These are phyloP conservation scores for Lentinula novae-zelandiae DNA, from an alignment of 1,284 basidiomycete genomes.

Conservation along the genomic window DNA sequence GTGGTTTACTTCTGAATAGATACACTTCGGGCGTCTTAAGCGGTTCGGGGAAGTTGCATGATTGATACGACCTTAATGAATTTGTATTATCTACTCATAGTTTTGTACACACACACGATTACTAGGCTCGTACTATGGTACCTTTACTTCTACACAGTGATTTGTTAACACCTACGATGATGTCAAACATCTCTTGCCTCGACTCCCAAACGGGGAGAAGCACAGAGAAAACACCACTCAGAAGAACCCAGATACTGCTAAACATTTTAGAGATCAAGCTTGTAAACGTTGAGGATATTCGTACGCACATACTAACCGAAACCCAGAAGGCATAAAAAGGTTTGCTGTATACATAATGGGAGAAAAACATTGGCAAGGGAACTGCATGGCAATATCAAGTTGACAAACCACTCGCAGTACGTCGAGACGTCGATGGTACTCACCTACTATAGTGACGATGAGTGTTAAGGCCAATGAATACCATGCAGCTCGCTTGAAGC, in stretches of 20 bases:
- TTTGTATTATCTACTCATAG: background rate
- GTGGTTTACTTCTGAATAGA: no score
- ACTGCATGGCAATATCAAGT: constrained; percentile 23
- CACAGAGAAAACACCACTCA: constrained; percentile 44
- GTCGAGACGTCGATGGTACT: constrained; percentile 9
- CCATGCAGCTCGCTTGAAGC: constrained; percentile 37
- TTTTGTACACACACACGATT: background rate
- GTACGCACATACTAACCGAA: constrained; percentile 40
- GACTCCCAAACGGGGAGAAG: constrained; percentile 47
- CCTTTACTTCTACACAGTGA: background rate
- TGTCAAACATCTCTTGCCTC: constrained; percentile 32
- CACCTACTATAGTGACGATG: constrained; percentile 40
- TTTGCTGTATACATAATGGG: constrained; percentile 45
- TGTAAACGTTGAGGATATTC: background rate
- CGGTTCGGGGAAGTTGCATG: no score
- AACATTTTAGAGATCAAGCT: background rate
- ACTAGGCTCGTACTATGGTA: background rate
- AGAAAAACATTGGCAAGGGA: constrained; percentile 51
- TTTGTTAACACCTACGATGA: constrained; percentile 20
- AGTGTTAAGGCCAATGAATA: constrained; percentile 36
- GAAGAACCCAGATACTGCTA: constrained; percentile 40
- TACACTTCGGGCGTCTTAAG: no score
- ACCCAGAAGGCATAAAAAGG: constrained; percentile 51
- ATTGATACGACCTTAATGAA: constrained; percentile 1
- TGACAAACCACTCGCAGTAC: background rate